Evolutionary conservation across 352 stramenopile species (phyloP).

Genomic region (Phytophthora sp.): DNA sequence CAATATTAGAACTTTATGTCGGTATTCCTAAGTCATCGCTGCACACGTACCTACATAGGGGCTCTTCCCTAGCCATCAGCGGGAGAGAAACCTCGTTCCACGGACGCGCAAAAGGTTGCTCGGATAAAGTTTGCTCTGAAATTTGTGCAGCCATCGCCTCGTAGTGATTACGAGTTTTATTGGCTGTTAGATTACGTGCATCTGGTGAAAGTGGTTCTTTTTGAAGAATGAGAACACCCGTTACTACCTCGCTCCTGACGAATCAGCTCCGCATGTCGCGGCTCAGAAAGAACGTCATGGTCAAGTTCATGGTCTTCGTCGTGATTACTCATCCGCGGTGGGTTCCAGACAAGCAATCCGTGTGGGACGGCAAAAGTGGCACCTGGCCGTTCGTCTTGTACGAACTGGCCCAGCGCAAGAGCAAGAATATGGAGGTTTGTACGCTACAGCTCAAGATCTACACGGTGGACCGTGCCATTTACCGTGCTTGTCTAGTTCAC

Average conservation of each 20-base stretch:
- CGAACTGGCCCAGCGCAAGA: slow-evolving; percentile 21
- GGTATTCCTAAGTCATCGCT: background rate
- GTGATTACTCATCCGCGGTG: slow-evolving; percentile 13
- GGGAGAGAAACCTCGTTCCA: background rate
- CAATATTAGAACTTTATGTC: slow-evolving; percentile 3
- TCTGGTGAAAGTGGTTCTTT: background rate
- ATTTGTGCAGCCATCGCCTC: background rate
- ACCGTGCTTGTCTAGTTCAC: slow-evolving; percentile 20
- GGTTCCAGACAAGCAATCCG: background rate
- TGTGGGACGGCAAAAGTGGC: slow-evolving; percentile 25
- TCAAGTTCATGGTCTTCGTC: slow-evolving; percentile 31
- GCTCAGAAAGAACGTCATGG: slow-evolving; percentile 5
- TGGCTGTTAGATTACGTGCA: background rate
- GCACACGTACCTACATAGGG: background rate
- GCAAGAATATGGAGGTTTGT: slow-evolving; percentile 21
- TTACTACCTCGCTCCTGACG: slow-evolving; percentile 6
- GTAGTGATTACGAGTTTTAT: background rate
- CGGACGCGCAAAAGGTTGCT: background rate
- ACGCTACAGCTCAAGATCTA: slow-evolving; percentile 32
- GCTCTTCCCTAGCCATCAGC: background rate
- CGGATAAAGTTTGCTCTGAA: background rate
- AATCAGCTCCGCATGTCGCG: background rate
- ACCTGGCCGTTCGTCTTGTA: slow-evolving; percentile 28
- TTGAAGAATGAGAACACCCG: background rate
- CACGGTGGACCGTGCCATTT: slow-evolving; percentile 19